phyloP scores from a whole-genome alignment of 2,329 filamentous ascomycete species.

The Colletotrichum musae region DNA sequence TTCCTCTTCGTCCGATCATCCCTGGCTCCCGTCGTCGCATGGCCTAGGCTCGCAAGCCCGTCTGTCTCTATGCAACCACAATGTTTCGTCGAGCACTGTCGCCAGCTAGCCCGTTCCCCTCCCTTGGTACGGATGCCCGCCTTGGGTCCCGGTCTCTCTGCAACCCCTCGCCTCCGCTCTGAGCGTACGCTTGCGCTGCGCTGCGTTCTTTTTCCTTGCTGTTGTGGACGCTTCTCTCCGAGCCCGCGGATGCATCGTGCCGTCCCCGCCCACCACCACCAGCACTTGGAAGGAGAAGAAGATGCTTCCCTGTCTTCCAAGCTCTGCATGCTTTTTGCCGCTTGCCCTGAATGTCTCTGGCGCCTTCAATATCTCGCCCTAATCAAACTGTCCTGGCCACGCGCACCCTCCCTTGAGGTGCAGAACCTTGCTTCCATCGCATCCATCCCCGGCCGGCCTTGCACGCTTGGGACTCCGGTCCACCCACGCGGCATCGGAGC shows the following conservation, averaged over 20 bases:
- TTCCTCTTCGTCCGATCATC: constrained; percentile 17
- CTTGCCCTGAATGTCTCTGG: constrained; percentile 38
- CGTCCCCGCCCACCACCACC: constrained; percentile 1
- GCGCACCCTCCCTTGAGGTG: constrained; percentile 30
- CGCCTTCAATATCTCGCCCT: constrained; percentile 40
- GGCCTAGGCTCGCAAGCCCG: constrained; percentile 4
- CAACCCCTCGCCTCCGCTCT: constrained; percentile 10
- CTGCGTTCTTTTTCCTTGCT: not conserved
- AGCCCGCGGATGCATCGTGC: not conserved
- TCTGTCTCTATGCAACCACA: constrained; percentile 7
- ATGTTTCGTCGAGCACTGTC: constrained; percentile 22
- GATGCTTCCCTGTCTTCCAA: constrained; percentile 26
- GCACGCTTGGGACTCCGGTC: constrained; percentile 1
- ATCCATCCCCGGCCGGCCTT: not conserved
- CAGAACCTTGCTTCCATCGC: constrained; percentile 9
- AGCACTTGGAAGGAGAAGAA: not conserved
- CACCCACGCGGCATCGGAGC: constrained; percentile 21
- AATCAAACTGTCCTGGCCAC: constrained; percentile 30
- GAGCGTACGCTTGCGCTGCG: constrained; percentile 14
- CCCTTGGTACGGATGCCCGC: constrained; percentile 34
- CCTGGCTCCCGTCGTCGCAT: constrained; percentile 19
- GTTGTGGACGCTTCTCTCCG: constrained; percentile 14
- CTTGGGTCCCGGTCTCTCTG: constrained; percentile 17
- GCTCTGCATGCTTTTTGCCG: constrained; percentile 30
- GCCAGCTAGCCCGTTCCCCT: constrained; percentile 23